phyloP scores from a whole-genome alignment of 495 filamentous ascomycete genomes.

The Lasiosphaeriaceae sp. region DNA sequence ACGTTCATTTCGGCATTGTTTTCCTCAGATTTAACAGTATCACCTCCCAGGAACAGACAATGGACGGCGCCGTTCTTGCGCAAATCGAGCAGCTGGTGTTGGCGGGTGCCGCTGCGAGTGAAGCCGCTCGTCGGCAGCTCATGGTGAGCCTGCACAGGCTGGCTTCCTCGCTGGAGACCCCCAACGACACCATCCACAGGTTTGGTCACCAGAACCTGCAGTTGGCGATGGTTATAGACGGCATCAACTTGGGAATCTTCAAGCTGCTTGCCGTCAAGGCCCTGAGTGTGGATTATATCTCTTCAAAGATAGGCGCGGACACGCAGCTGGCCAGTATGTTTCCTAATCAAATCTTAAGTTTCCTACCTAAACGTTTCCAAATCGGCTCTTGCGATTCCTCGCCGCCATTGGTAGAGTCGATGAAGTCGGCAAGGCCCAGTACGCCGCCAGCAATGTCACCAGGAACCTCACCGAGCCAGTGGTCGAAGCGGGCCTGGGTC shows the following conservation, averaged over 20 bases:
- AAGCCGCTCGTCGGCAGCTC: neutral
- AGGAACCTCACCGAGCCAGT: slow-evolving; percentile 24
- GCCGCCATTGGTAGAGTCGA: slow-evolving; percentile 33
- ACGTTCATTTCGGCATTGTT: too few relatives aligned
- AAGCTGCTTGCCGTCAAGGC: slow-evolving; percentile 18
- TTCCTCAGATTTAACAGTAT: too few relatives aligned
- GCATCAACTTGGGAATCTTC: slow-evolving; percentile 1
- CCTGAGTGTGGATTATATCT: neutral
- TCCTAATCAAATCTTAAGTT: neutral
- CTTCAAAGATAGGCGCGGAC: neutral
- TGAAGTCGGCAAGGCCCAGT: slow-evolving; percentile 35
- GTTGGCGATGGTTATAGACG: slow-evolving; percentile 13
- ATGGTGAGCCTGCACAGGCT: slow-evolving; percentile 2
- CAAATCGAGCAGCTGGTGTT: too few relatives aligned
- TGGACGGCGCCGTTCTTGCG: too few relatives aligned
- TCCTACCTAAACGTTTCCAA: neutral
- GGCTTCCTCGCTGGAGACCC: slow-evolving; percentile 5
- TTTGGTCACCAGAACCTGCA: slow-evolving; percentile 21
- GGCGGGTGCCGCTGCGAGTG: too few relatives aligned
- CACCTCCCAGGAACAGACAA: too few relatives aligned
- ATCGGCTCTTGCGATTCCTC: slow-evolving; percentile 43
- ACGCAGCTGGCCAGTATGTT: slow-evolving; percentile 2
- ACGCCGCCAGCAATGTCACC: slow-evolving; percentile 31
- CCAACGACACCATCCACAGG: slow-evolving; percentile 6
- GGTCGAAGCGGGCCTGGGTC: slow-evolving; percentile 29